A percentile compares a stretch with the other conserved stretches of the same genome.
phyloP scores from a whole-genome alignment of 768 basidiomycete species.

The Phanerodontia chrysosporium region DNA sequence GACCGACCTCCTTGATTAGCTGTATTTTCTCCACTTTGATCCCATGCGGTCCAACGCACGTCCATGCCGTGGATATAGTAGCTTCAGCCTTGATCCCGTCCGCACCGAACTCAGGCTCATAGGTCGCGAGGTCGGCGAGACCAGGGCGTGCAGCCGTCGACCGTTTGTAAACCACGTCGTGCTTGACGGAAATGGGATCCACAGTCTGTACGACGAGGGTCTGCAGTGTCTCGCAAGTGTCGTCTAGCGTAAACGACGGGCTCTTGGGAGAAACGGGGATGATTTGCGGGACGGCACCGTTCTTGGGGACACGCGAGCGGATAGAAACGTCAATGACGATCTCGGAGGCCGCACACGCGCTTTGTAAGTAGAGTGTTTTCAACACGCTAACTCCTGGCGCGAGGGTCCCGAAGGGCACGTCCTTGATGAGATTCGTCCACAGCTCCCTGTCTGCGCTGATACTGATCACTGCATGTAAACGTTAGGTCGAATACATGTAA shows the following conservation, averaged over 20 bases:
- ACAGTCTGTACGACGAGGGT: conserved; percentile 65
- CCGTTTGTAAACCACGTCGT: conserved; percentile 52
- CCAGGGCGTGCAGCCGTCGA: conserved; percentile 38
- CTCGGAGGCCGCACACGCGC: conserved; percentile 60
- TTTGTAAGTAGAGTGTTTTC: conserved; percentile 63
- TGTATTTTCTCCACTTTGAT: conserved; percentile 48
- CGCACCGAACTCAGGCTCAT: conserved; percentile 52
- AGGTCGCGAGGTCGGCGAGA: conserved; percentile 49
- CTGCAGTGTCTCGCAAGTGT: conserved; percentile 57
- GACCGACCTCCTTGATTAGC: conserved; percentile 45
- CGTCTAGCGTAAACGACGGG: conserved; percentile 26
- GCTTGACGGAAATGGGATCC: conserved; percentile 53
- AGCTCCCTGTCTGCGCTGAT: conserved; percentile 58
- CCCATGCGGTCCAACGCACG: conserved; percentile 36
- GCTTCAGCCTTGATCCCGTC: conserved; percentile 51
- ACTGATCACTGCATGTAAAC: conserved; percentile 42
- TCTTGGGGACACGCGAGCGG: conserved; percentile 44
- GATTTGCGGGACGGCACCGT: conserved; percentile 1
- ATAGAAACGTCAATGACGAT: conserved; percentile 80
- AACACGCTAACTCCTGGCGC: conserved; percentile 49
- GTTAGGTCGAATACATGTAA: background rate
- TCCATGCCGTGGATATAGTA: conserved; percentile 46
- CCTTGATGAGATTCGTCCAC: conserved; percentile 74
- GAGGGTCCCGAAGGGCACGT: conserved; percentile 61
- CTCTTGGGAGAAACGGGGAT: conserved; percentile 16